Conservation (phyloP, 2,329 filamentous ascomycete genomes). For the Diaporthe capsici region DNA sequence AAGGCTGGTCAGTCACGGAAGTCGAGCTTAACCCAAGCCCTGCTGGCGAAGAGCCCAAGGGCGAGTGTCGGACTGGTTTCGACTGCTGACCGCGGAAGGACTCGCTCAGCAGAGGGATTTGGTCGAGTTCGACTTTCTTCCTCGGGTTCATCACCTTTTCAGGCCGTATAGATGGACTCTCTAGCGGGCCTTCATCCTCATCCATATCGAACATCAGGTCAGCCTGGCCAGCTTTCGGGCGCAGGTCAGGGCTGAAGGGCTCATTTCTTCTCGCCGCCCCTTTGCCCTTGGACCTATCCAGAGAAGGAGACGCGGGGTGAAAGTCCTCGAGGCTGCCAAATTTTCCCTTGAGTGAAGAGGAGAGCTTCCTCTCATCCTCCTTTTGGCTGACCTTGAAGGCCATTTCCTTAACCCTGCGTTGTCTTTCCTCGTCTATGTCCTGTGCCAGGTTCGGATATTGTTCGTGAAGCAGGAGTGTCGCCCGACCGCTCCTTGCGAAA, state of each 20-base stretch:
- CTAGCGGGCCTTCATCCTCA: constrained; percentile 70
- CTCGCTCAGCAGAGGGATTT: constrained; percentile 50
- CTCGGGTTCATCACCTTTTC: constrained; percentile 42
- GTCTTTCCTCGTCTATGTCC: constrained; percentile 78
- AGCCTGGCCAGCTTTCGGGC: constrained; percentile 75
- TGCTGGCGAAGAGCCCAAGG: constrained; percentile 21
- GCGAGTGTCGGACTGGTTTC: constrained; percentile 48
- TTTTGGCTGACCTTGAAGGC: constrained; percentile 74
- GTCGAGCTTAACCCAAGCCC: constrained; percentile 41
- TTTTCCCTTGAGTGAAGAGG: constrained; percentile 72
- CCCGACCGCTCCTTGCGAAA: constrained; percentile 81
- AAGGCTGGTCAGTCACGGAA: constrained; percentile 30
- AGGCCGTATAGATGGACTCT: constrained; percentile 51
- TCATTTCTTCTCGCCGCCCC: constrained; percentile 66
- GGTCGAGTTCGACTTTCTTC: constrained; percentile 48
- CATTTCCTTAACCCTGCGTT: constrained; percentile 82
- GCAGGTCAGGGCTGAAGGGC: constrained; percentile 75
- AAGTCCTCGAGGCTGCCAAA: constrained; percentile 77
- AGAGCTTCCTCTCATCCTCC: constrained; percentile 75
- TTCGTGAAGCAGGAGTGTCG: constrained; percentile 76
- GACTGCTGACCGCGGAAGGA: constrained; percentile 57
- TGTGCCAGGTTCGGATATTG: constrained; percentile 73
- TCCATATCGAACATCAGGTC: constrained; percentile 98
- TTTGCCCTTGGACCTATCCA: constrained; percentile 62
- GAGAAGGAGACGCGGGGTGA: constrained; percentile 55